A percentile compares a stretch with the other conserved stretches of the same genome.
phyloP scores from a whole-genome alignment of 1,284 basidiomycete species.

The Apiotrichum domesticum region DNA sequence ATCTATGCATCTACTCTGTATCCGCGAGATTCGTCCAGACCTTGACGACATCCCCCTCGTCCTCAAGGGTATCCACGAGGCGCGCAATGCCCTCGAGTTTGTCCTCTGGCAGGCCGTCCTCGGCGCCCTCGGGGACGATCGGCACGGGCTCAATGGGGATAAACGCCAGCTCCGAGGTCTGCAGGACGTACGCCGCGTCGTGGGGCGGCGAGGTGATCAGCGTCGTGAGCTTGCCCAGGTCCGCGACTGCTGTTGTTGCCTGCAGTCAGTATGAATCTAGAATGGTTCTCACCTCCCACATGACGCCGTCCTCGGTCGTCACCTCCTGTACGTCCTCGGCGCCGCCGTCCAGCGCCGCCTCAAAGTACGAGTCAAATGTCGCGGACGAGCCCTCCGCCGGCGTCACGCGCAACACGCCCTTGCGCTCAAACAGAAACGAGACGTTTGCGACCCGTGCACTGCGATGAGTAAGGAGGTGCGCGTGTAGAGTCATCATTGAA shows the following conservation, averaged over 20 bases:
- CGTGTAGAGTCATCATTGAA: background rate
- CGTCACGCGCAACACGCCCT: constrained; percentile 59
- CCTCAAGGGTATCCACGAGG: constrained; percentile 35
- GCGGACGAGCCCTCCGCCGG: constrained; percentile 36
- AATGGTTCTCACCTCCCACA: constrained; percentile 25
- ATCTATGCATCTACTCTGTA: background rate
- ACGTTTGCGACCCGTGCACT: constrained; percentile 68
- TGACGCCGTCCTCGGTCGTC: constrained; percentile 23
- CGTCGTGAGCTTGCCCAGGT: constrained; percentile 25
- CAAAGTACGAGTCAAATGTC: constrained; percentile 43
- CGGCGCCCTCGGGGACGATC: constrained; percentile 17
- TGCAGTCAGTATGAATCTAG: constrained; percentile 2
- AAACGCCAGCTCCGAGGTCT: constrained; percentile 34
- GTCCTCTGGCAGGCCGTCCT: constrained; percentile 28
- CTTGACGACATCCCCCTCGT: constrained; percentile 39
- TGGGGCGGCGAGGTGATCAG: constrained; percentile 20
- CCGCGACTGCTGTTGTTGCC: constrained; percentile 30
- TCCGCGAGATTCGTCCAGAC: constrained; percentile 44
- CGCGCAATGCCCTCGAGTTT: constrained; percentile 26
- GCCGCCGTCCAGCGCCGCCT: constrained; percentile 43
- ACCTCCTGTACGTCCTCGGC: constrained; percentile 51
- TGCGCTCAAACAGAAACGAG: constrained; percentile 67
- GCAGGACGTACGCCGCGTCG: constrained; percentile 19
- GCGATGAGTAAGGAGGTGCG: background rate
- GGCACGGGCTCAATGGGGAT: constrained; percentile 31